Evolutionary conservation across 2,329 filamentous ascomycete genomes (phyloP).

Genomic region (Chaetomiaceae sp.): DNA sequence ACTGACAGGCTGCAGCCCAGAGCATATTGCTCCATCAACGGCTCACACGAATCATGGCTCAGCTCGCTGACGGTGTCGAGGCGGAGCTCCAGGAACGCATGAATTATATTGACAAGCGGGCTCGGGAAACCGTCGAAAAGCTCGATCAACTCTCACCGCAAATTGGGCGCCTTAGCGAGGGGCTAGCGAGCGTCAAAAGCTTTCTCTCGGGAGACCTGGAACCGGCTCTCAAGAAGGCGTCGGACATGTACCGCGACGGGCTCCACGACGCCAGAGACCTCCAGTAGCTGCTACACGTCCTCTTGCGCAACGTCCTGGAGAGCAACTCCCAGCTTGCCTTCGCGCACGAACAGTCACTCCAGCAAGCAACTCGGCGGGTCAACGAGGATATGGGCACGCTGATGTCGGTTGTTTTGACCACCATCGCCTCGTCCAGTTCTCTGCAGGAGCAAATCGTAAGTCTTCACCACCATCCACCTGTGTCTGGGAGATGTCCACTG

Average conservation of each 20-base stretch:
- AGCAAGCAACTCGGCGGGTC: conserved; percentile 30
- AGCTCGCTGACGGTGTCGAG: conserved; percentile 47
- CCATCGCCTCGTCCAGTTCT: conserved; percentile 36
- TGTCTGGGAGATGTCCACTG: too few relatives aligned
- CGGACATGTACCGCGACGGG: conserved; percentile 27
- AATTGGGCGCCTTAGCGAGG: conserved; percentile 36
- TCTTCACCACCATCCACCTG: background rate
- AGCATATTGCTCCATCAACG: conserved; percentile 48
- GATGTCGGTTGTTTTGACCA: conserved; percentile 36
- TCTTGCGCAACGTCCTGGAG: conserved; percentile 39
- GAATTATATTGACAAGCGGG: conserved; percentile 37
- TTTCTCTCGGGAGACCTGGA: conserved; percentile 36
- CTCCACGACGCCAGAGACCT: conserved; percentile 40
- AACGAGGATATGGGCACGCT: conserved; percentile 37
- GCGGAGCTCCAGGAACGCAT: conserved; percentile 42
- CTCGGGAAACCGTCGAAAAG: conserved; percentile 35
- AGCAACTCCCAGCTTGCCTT: conserved; percentile 39
- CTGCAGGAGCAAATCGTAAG: conserved; percentile 47
- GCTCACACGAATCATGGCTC: conserved; percentile 48
- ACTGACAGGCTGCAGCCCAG: conserved; percentile 40
- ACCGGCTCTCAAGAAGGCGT: conserved; percentile 29
- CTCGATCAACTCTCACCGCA: conserved; percentile 40
- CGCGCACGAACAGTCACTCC: conserved; percentile 43
- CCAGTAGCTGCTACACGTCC: conserved; percentile 38
- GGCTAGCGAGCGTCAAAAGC: conserved; percentile 35